Evolutionary conservation across 1,139 yeast species (phyloP).

Genomic region (Kazachstania sp.): DNA sequence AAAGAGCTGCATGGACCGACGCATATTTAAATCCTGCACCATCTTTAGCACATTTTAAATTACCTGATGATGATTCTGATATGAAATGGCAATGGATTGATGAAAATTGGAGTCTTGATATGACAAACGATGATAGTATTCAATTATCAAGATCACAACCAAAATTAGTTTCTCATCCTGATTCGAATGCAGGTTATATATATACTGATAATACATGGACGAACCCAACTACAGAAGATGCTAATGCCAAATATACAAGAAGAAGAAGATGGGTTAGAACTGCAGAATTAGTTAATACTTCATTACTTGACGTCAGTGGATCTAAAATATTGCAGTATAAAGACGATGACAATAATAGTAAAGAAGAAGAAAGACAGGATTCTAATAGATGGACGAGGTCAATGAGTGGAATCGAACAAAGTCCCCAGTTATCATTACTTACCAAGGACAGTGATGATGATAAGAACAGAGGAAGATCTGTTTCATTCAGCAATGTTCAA

Average conservation of each 20-base stretch:
- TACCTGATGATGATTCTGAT: slow-evolving; percentile 59
- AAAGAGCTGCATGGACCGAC: slow-evolving; percentile 95
- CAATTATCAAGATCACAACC: slow-evolving; percentile 58
- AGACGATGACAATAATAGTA: neutral
- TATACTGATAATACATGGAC: slow-evolving; percentile 93
- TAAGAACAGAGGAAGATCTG: slow-evolving; percentile 17
- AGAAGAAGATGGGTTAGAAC: slow-evolving; percentile 93
- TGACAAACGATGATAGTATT: slow-evolving; percentile 80
- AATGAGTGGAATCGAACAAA: neutral
- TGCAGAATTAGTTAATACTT: slow-evolving; percentile 58
- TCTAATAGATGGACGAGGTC: neutral
- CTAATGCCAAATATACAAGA: slow-evolving; percentile 85
- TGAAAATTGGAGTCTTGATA: slow-evolving; percentile 80
- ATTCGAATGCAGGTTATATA: slow-evolving; percentile 74
- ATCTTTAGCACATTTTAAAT: slow-evolving; percentile 63
- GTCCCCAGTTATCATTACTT: neutral
- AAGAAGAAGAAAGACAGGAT: neutral
- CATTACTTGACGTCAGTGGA: neutral
- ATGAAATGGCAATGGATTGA: slow-evolving; percentile 95
- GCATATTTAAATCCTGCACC: slow-evolving; percentile 83
- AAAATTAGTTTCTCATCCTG: slow-evolving; percentile 70
- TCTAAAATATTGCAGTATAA: neutral
- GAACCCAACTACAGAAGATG: slow-evolving; percentile 78
- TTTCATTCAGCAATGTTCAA: slow-evolving; percentile 24
- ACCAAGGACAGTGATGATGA: neutral